A percentile compares a stretch with the other conserved stretches of the same genome.
Conservation (phyloP, 371 early-diverging fungal species). For the Rhizopus microsporus region DNA sequence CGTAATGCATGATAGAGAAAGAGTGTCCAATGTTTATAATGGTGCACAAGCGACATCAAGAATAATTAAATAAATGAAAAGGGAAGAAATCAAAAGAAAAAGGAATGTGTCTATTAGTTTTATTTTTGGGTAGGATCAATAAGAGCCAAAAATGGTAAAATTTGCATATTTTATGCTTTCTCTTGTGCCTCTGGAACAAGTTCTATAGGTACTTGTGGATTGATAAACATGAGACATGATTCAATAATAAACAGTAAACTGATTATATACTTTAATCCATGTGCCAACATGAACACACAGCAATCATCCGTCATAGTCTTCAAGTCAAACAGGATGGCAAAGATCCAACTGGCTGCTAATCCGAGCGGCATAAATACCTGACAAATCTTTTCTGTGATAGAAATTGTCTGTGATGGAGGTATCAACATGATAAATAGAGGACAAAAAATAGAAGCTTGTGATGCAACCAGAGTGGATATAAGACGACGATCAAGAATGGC, state of each 20-base stretch:
- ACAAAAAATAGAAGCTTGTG: conserved; percentile 47
- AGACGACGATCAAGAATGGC: conserved; percentile 44
- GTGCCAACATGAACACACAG: conserved; percentile 22
- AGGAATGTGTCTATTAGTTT: too few species aligned
- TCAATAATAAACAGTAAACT: conserved; percentile 32
- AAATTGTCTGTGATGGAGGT: neutral
- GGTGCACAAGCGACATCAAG: neutral
- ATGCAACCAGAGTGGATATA: conserved; percentile 47
- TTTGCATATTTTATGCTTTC: too few species aligned
- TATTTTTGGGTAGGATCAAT: too few species aligned
- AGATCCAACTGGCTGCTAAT: conserved; percentile 42
- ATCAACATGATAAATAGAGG: conserved; percentile 32
- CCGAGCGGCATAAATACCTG: conserved; percentile 46
- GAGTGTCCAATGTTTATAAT: neutral
- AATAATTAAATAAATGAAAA: neutral
- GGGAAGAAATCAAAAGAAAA: conserved; percentile 2
- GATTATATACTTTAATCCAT: conserved; percentile 32
- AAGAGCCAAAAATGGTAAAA: too few species aligned
- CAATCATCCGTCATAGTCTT: conserved; percentile 26
- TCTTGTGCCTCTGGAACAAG: too few species aligned
- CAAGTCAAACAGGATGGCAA: conserved; percentile 42
- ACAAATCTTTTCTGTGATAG: conserved; percentile 26
- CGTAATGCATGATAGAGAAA: neutral
- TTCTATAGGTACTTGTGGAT: too few species aligned
- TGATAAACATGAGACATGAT: conserved; percentile 16